Conservation (phyloP, 345 rosid genomes). For the Dipteronia sinensis region DNA sequence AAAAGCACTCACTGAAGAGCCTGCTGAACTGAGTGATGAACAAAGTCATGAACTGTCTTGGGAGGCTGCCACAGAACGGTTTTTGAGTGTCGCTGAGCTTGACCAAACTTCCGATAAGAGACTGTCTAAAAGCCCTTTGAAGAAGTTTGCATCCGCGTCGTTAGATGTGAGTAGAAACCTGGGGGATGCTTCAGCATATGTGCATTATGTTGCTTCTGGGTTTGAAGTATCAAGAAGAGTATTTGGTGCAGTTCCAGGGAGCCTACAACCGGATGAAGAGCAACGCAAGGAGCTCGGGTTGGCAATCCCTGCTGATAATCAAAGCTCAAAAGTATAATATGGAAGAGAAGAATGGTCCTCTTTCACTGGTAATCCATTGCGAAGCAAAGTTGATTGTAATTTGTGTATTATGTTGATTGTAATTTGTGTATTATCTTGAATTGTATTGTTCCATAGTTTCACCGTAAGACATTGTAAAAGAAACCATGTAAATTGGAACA, state of each 20-base stretch:
- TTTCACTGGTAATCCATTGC: neutral
- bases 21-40: constrained; percentile 58
- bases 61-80: constrained; percentile 90
- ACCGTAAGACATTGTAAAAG: neutral
- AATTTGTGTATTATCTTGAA: neutral
- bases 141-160: constrained; percentile 54
- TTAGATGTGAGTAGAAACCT: constrained; percentile 42
- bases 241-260: constrained; percentile 86
- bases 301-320: constrained; percentile 27
- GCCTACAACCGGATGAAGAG: constrained; percentile 82
- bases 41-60: constrained; percentile 77
- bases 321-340: constrained; percentile 8
- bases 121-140: constrained; percentile 23
- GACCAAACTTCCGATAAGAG: constrained; percentile 22
- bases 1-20: constrained; percentile 72
- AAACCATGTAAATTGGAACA: neutral
- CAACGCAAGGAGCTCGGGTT: constrained; percentile 77
- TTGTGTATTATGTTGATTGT: neutral
- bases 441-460: neutral
- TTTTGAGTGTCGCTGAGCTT: constrained; percentile 57
- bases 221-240: constrained; percentile 68
- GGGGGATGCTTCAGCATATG: constrained; percentile 75
- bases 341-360: neutral
- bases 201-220: constrained; percentile 73
- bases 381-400: neutral